phyloP scores from a whole-genome alignment of 805 yeast genomes.

The Saturnispora gosingensis region DNA sequence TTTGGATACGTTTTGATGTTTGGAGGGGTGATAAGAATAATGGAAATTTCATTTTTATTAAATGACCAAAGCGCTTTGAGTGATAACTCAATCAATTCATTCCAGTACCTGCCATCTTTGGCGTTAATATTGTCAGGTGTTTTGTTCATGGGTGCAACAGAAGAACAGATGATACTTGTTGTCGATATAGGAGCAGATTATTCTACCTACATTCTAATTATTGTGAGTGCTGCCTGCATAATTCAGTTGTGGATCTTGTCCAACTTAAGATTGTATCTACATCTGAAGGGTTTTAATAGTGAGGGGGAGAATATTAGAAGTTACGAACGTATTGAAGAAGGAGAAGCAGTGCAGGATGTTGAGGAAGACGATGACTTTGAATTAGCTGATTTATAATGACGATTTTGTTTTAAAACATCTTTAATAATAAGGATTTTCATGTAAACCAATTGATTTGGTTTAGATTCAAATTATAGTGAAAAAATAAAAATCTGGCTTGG shows the following conservation, averaged over 20 bases:
- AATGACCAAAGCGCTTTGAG: slow-evolving; percentile 41
- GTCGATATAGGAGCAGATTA: slow-evolving; percentile 73
- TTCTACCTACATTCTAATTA: slow-evolving; percentile 67
- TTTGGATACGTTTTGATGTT: slow-evolving; percentile 75
- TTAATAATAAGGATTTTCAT: too few relatives aligned
- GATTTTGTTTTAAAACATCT: neutral
- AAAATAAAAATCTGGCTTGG: neutral
- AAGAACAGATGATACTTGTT: slow-evolving; percentile 72
- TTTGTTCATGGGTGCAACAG: slow-evolving; percentile 86
- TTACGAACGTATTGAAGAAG: neutral
- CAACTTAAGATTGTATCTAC: slow-evolving; percentile 50
- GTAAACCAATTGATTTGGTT: neutral
- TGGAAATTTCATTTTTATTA: slow-evolving; percentile 73
- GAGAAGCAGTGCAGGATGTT: neutral
- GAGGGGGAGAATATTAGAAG: slow-evolving; percentile 3
- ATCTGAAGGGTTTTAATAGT: slow-evolving; percentile 26
- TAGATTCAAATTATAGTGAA: neutral
- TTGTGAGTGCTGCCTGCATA: slow-evolving; percentile 65
- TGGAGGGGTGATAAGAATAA: slow-evolving; percentile 67
- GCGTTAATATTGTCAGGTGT: slow-evolving; percentile 70
- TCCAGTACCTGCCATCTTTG: slow-evolving; percentile 84
- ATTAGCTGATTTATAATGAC: neutral
- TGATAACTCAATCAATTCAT: slow-evolving; percentile 45
- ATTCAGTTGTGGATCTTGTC: slow-evolving; percentile 57
- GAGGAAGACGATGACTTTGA: slow-evolving; percentile 9